phyloP scores from a whole-genome alignment of 2,329 filamentous ascomycete species.

The Trematosphaeria pertusa region DNA sequence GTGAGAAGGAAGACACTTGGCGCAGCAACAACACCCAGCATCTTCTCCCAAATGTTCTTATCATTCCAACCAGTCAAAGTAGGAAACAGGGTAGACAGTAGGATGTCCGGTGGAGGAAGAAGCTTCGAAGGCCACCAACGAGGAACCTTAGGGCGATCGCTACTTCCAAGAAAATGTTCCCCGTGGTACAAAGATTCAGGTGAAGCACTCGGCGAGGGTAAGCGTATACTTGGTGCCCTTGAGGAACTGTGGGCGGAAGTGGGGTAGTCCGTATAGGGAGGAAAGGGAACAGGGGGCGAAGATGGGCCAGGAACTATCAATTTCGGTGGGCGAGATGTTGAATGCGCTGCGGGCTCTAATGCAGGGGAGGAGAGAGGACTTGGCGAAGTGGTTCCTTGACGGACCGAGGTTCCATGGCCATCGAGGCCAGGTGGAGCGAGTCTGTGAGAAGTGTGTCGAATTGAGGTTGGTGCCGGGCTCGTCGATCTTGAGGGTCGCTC shows the following conservation, averaged over 20 bases:
- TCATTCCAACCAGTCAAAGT: conserved; percentile 82
- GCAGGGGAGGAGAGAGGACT: conserved; percentile 39
- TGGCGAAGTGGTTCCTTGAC: conserved; percentile 24
- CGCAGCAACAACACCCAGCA: conserved; percentile 82
- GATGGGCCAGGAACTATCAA: conserved; percentile 51
- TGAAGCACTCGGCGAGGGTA: conserved; percentile 61
- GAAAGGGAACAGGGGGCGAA: conserved; percentile 68
- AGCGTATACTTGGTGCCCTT: conserved; percentile 61
- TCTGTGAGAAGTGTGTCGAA: conserved; percentile 30
- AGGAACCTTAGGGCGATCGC: conserved; percentile 54
- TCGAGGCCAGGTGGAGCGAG: conserved; percentile 51
- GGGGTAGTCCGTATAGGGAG: conserved; percentile 66
- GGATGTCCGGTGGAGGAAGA: conserved; percentile 73
- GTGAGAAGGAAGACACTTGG: conserved; percentile 90
- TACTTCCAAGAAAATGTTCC: conserved; percentile 51
- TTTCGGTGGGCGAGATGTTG: conserved; percentile 46
- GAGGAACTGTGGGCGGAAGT: conserved; percentile 52
- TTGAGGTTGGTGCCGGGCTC: conserved; percentile 34
- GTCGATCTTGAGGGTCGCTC: conserved; percentile 31
- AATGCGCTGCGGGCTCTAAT: conserved; percentile 26
- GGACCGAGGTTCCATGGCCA: conserved; percentile 18
- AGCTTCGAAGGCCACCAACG: conserved; percentile 83
- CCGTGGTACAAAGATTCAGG: conserved; percentile 57
- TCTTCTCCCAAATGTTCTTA: conserved; percentile 84
- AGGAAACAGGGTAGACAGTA: conserved; percentile 81